phyloP scores from a whole-genome alignment of 2,329 filamentous ascomycete species.

The Chalara sp. region DNA sequence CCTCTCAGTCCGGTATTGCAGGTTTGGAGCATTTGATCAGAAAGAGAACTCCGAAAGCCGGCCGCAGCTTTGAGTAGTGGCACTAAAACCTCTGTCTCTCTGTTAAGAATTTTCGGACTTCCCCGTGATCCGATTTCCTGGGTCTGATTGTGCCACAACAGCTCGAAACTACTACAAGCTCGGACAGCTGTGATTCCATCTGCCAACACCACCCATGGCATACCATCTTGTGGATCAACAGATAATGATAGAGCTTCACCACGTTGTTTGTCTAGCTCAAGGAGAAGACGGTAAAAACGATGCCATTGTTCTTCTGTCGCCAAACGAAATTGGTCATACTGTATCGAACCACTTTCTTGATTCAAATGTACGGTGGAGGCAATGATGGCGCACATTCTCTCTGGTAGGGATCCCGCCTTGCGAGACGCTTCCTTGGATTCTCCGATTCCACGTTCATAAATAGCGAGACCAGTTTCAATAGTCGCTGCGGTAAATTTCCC shows the following conservation, averaged over 20 bases:
- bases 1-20: constrained; percentile 61
- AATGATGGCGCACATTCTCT: constrained; percentile 69
- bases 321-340: constrained; percentile 67
- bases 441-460: constrained; percentile 65
- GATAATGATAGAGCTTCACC: constrained; percentile 75
- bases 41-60: constrained; percentile 63
- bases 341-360: constrained; percentile 56
- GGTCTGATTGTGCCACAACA: constrained; percentile 60
- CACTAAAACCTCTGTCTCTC: constrained; percentile 49
- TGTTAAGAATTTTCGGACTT: constrained; percentile 29
- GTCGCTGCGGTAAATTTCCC: constrained; percentile 75
- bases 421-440: constrained; percentile 33
- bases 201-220: constrained; percentile 79
- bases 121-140: neutral
- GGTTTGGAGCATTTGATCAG: constrained; percentile 60
- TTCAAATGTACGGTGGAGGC: constrained; percentile 61
- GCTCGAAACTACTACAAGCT: constrained; percentile 71
- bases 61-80: constrained; percentile 63
- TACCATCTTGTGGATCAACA: constrained; percentile 61
- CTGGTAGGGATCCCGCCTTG: constrained; percentile 55
- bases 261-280: constrained; percentile 79
- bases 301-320: constrained; percentile 82
- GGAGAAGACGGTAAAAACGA: constrained; percentile 77
- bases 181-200: constrained; percentile 76
- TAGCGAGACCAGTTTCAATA: constrained; percentile 73